Percentiles rank a stretch among this genome's conserved stretches.
Conservation (phyloP, 1,284 basidiomycete genomes). For the Acaromyces ingoldii region DNA sequence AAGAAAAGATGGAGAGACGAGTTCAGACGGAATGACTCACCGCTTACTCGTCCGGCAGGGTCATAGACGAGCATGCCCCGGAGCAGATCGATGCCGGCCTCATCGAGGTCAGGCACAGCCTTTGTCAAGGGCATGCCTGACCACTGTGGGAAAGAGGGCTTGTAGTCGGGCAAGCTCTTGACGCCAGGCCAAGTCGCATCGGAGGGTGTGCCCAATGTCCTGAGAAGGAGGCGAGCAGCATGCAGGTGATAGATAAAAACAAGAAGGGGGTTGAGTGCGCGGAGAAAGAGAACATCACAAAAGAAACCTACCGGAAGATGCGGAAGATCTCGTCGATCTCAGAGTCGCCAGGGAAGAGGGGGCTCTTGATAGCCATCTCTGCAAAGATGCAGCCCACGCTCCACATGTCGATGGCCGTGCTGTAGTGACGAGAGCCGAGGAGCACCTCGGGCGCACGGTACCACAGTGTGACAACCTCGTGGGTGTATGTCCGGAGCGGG, state of each 20-base stretch:
- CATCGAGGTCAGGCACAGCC: slow-evolving; percentile 40
- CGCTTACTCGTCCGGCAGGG: slow-evolving; percentile 75
- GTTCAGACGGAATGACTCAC: slow-evolving; percentile 7
- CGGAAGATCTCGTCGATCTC: slow-evolving; percentile 99
- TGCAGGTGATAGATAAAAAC: slow-evolving; percentile 5
- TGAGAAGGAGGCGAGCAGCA: neutral
- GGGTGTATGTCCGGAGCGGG: slow-evolving; percentile 93
- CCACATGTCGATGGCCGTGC: slow-evolving; percentile 96
- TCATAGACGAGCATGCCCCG: slow-evolving; percentile 83
- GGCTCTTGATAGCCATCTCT: slow-evolving; percentile 85
- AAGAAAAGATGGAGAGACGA: neutral
- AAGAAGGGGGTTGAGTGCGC: neutral
- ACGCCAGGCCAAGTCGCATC: slow-evolving; percentile 92
- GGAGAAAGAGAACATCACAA: neutral
- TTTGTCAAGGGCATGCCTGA: slow-evolving; percentile 61
- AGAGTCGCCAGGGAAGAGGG: slow-evolving; percentile 94
- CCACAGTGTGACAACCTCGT: slow-evolving; percentile 96
- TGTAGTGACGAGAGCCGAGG: slow-evolving; percentile 90
- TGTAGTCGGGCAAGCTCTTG: slow-evolving; percentile 85
- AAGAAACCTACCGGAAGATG: slow-evolving; percentile 63
- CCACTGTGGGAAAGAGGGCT: slow-evolving; percentile 95
- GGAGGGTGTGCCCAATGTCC: slow-evolving; percentile 73
- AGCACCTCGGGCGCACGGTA: slow-evolving; percentile 96
- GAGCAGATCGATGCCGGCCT: slow-evolving; percentile 40
- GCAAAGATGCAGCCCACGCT: slow-evolving; percentile 86